Evolutionary conservation across 495 filamentous ascomycete genomes (phyloP), one percentile per base, ranked within the genome.

Genomic region (Talaromyces liani): DNA sequence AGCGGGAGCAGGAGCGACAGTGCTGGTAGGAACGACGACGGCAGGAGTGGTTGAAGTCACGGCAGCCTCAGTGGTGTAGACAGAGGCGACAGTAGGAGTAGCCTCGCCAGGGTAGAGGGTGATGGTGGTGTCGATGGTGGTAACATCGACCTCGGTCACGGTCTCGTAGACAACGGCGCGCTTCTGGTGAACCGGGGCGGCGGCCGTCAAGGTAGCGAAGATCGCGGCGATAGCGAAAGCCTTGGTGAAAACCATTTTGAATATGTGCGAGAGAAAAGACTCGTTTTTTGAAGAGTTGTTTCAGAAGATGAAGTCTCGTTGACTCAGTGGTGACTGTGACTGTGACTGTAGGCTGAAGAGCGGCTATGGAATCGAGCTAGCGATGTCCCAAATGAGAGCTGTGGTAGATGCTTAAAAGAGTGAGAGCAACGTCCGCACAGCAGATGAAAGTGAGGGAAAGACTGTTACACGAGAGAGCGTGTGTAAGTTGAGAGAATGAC

Each of bases 121-220:
- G 67, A 72, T 76, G 68, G 77, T 80, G 61, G 78, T 65, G 63
- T 78, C 76, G 61, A 80, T 65, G 45, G 77, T 79, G 61, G 72
- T 76, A 71, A 73, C 76, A 59, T 68, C 66, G 55, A 68, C 62
- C 22, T 62, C 60, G 59, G 72, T 74, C 53, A 64, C 57, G 41
- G 71, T 73, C 65, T 69, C 60, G 58, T 62, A 68, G 64, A 60
- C 57, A 20, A 72, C 64, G 36, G 66, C 73, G 62, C 77, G 77
- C 75, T 77, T 78, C 47, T 76, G 67, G 20, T 57, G 9, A 9
- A 75, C 59, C 36, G 77, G 77, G 61, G 70, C 73, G 47, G 78
- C 71, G 22, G 73, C 66, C 65, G 69, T 67, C 58, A 74, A 47
- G 45, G 73, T 64, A 41, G 78, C 73, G 61, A 77, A 73, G 68